Base-by-base conservation (phyloP, 257 asterid species). In the Solanum sitiens region DNA sequence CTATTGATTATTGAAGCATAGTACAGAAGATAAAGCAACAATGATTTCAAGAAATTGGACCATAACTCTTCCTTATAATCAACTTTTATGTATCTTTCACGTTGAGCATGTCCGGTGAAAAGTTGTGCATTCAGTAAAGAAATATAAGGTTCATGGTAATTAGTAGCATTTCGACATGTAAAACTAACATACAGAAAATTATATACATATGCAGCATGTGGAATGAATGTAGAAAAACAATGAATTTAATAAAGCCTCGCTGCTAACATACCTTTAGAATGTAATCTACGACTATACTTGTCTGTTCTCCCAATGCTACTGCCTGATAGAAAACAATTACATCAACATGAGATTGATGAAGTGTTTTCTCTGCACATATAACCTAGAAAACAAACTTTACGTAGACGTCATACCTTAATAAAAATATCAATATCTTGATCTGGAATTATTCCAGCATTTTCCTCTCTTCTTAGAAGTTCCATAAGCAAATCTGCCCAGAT, bases 251-350 rank as follows among this genome's bases (percentile, higher is more conserved):
- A 72, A 37, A 73, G 20, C 83, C 21, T 42, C 83, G 79, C 45
- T 53, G 39, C 18, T 84, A 35, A 65, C 90, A 79, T 95, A 94
- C 98, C 99, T 95, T 94, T 94, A 95, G 92, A 87, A 93, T 87
- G 87, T 92, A 96, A 88, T 95, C 98, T 91, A 95, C 98, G 70
- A 95, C 88, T 83, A 93, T 83, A 89, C 95, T 92, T 87, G 97
- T 93, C 88, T 93, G 94, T 70, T 93, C 92, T 87, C 98, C 99
- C 94, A 96, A 89, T 80, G 92, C 98, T 86, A 96, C 94, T 92
- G 95, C 98, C 99, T 96, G 92, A 92, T 92, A 93, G 89, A 89
- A 95, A 91, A 91, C 25, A 68, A 87, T 88, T 73, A 89, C 87
- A 86, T 93, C 90, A 92, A 88, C 21, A 73, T 82, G n/a, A 77